phyloP scores from a whole-genome alignment of 805 yeast genomes.

The Starmerella kuoi region DNA sequence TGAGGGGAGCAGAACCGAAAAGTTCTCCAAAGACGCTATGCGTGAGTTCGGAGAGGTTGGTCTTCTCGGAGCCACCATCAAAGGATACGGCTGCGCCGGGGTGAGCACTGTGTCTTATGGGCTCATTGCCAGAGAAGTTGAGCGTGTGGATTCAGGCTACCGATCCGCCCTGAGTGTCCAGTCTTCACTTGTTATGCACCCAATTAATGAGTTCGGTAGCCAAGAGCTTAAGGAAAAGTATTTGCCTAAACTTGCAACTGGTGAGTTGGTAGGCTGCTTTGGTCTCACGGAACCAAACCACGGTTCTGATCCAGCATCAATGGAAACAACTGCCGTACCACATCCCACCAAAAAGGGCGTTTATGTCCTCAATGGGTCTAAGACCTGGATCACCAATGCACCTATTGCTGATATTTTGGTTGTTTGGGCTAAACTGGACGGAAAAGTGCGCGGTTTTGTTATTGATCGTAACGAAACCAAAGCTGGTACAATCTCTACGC shows the following conservation, averaged over 20 bases:
- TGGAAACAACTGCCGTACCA: constrained; percentile 41
- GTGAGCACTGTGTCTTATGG: constrained; percentile 35
- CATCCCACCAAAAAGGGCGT: constrained; percentile 35
- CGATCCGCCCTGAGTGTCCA: constrained; percentile 37
- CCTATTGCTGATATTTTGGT: constrained; percentile 36
- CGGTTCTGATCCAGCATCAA: constrained; percentile 47
- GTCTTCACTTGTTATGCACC: constrained; percentile 36
- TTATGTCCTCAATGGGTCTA: constrained; percentile 32
- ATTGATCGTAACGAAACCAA: constrained; percentile 30
- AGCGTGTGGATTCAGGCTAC: constrained; percentile 36
- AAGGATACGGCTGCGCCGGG: constrained; percentile 37
- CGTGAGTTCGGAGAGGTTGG: constrained; percentile 35
- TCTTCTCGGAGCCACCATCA: constrained; percentile 32
- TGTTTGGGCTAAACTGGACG: constrained; percentile 37
- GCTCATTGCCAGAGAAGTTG: constrained; percentile 35
- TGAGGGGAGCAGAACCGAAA: constrained; percentile 33
- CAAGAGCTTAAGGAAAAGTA: constrained; percentile 33
- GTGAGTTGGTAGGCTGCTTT: constrained; percentile 44
- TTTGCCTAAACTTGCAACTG: constrained; percentile 32
- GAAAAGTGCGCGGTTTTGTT: constrained; percentile 34
- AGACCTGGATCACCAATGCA: constrained; percentile 37
- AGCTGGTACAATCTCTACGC: constrained; percentile 30
- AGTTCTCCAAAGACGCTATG: constrained; percentile 29
- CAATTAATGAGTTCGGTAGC: constrained; percentile 33
- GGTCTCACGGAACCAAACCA: constrained; percentile 58